These are phyloP conservation scores for Cucumis cinereus DNA, from an alignment of 306 rosid genomes.

Conservation along the genomic window DNA sequence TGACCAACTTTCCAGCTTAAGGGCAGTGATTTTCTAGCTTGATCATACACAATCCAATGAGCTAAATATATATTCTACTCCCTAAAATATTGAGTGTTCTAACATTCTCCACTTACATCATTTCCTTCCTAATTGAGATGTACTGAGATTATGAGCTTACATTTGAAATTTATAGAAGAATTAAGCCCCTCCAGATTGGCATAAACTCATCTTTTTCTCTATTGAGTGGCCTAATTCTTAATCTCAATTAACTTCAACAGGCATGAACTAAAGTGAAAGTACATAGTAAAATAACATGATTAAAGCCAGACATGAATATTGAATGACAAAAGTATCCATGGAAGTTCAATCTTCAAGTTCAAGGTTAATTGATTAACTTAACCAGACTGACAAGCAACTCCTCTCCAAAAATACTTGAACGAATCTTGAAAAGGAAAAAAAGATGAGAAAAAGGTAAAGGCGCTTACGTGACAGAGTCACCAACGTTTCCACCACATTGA, in stretches of 20 bases:
- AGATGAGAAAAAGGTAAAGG: background rate
- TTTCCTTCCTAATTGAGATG: background rate
- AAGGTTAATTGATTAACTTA: background rate
- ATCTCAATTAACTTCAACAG: background rate
- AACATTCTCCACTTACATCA: background rate
- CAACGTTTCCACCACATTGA: constrained; percentile 97
- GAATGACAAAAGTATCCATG: background rate
- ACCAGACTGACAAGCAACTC: background rate
- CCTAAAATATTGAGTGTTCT: no score
- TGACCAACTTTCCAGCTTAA: background rate
- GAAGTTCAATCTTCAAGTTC: background rate
- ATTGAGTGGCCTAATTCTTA: background rate
- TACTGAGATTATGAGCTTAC: background rate
- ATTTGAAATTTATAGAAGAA: background rate
- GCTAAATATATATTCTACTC: background rate
- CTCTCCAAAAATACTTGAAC: background rate
- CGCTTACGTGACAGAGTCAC: constrained; percentile 78
- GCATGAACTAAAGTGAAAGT: background rate
- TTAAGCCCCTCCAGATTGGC: background rate
- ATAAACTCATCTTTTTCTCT: background rate
- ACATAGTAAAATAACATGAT: background rate
- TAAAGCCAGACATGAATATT: background rate
- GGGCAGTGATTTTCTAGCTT: background rate
- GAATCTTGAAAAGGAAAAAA: background rate
- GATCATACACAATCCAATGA: background rate